These are phyloP conservation scores for Arxiozyma telluris DNA, from an alignment of 1,139 yeast species.

Conservation along the genomic window DNA sequence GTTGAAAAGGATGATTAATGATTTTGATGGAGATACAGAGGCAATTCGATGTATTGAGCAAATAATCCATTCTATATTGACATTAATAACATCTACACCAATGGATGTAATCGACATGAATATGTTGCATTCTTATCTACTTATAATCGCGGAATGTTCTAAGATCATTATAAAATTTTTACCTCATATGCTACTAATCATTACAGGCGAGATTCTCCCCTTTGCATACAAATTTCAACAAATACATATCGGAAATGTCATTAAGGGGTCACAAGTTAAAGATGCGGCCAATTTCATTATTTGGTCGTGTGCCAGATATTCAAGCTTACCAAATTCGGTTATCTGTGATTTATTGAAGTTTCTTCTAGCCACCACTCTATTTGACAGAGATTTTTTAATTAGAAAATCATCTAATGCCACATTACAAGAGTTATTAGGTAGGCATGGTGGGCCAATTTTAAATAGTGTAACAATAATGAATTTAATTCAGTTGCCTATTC, in stretches of 20 bases:
- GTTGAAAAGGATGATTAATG: slow-evolving; percentile 16
- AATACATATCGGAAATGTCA: slow-evolving; percentile 35
- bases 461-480: slow-evolving; percentile 32
- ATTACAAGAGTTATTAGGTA: slow-evolving; percentile 73
- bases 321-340: slow-evolving; percentile 26
- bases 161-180: slow-evolving; percentile 22
- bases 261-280: slow-evolving; percentile 59
- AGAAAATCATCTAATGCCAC: slow-evolving; percentile 83
- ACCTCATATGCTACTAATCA: slow-evolving; percentile 2
- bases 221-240: slow-evolving; percentile 48
- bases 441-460: slow-evolving; percentile 39
- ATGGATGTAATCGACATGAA: slow-evolving; percentile 27
- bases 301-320: slow-evolving; percentile 50
- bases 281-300: slow-evolving; percentile 77
- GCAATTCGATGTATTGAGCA: slow-evolving; percentile 22
- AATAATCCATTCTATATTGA: slow-evolving; percentile 14
- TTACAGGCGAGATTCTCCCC: slow-evolving; percentile 23
- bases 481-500: slow-evolving; percentile 53
- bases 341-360: slow-evolving; percentile 33
- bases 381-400: slow-evolving; percentile 65
- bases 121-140: slow-evolving; percentile 27
- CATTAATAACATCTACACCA: slow-evolving; percentile 10
- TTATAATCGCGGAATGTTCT: slow-evolving; percentile 33
- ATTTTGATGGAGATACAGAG: slow-evolving; percentile 14
- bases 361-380: slow-evolving; percentile 46